Evolutionary conservation across 2,329 filamentous ascomycete species (phyloP).

Genomic region (Botrytis deweyae): DNA sequence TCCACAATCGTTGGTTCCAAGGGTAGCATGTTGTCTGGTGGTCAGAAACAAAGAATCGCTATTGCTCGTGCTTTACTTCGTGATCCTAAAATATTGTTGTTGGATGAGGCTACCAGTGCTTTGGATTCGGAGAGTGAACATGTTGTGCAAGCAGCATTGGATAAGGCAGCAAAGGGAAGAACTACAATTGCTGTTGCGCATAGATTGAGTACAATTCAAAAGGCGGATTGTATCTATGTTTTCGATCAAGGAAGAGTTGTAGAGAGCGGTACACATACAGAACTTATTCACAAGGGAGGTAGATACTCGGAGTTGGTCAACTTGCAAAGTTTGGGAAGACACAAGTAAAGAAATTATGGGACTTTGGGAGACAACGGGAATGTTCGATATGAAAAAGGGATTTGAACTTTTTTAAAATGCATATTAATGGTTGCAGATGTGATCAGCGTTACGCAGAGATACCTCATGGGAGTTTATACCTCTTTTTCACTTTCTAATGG

Average conservation of each 20-base stretch:
- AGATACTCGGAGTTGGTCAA: slow-evolving; percentile 78
- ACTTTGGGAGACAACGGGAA: not conserved
- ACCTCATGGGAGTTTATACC: slow-evolving; percentile 1
- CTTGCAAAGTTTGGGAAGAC: slow-evolving; percentile 69
- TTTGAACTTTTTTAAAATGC: not conserved
- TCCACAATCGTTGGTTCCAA: slow-evolving; percentile 84
- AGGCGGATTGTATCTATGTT: slow-evolving; percentile 94
- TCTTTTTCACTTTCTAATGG: not conserved
- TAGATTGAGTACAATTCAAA: slow-evolving; percentile 86
- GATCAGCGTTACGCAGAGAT: slow-evolving; percentile 5
- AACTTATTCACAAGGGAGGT: slow-evolving; percentile 68
- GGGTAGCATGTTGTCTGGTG: slow-evolving; percentile 80
- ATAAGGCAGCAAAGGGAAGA: slow-evolving; percentile 77
- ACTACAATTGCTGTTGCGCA: slow-evolving; percentile 96
- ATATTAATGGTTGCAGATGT: not conserved
- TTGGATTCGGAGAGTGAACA: slow-evolving; percentile 76
- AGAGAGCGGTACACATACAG: slow-evolving; percentile 77
- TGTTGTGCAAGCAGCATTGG: slow-evolving; percentile 76
- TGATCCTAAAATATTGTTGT: slow-evolving; percentile 82
- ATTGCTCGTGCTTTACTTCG: slow-evolving; percentile 89
- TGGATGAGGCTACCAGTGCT: slow-evolving; percentile 79
- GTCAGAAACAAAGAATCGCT: slow-evolving; percentile 88
- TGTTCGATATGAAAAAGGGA: not conserved
- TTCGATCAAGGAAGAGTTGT: slow-evolving; percentile 87
- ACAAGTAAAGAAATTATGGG: not conserved